phyloP scores from a whole-genome alignment of 768 basidiomycete genomes.

The Strobilomyces dryophilus region DNA sequence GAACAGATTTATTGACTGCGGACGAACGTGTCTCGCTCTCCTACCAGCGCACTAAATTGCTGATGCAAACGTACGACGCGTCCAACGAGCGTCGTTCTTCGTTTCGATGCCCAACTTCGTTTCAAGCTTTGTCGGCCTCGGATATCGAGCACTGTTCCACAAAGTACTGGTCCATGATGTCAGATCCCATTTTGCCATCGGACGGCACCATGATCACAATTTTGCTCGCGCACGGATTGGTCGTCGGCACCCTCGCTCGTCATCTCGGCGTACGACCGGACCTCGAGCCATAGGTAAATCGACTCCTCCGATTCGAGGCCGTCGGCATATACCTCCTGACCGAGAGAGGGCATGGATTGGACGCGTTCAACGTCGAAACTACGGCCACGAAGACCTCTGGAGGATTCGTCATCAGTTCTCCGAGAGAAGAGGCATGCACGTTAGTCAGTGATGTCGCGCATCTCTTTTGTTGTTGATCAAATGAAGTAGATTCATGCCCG shows the following conservation, averaged over 20 bases:
- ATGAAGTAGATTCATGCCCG: constrained; percentile 51
- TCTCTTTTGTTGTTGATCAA: neutral
- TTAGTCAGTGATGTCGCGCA: constrained; percentile 21
- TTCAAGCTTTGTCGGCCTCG: constrained; percentile 33
- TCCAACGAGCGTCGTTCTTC: neutral
- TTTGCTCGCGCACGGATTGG: constrained; percentile 47
- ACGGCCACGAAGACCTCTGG: constrained; percentile 48
- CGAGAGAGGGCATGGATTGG: constrained; percentile 58
- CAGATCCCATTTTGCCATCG: constrained; percentile 47
- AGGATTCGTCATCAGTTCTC: constrained; percentile 54
- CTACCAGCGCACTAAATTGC: constrained; percentile 46
- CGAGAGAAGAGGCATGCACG: constrained; percentile 57
- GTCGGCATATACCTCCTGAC: constrained; percentile 51
- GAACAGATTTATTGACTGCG: constrained; percentile 40
- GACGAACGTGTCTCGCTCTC: constrained; percentile 48
- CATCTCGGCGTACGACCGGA: constrained; percentile 48
- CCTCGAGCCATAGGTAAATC: constrained; percentile 43
- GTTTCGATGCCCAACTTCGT: too few relatives aligned
- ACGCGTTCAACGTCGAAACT: constrained; percentile 58
- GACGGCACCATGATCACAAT: constrained; percentile 55
- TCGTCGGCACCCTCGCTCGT: constrained; percentile 53
- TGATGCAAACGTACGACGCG: constrained; percentile 48
- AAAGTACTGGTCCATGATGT: constrained; percentile 51
- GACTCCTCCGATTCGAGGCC: constrained; percentile 49
- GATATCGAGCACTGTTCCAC: constrained; percentile 50